Percentiles rank a stretch among this genome's conserved stretches.
Conservation (phyloP, 306 rosid genomes). For the Cucumis sativus region DNA sequence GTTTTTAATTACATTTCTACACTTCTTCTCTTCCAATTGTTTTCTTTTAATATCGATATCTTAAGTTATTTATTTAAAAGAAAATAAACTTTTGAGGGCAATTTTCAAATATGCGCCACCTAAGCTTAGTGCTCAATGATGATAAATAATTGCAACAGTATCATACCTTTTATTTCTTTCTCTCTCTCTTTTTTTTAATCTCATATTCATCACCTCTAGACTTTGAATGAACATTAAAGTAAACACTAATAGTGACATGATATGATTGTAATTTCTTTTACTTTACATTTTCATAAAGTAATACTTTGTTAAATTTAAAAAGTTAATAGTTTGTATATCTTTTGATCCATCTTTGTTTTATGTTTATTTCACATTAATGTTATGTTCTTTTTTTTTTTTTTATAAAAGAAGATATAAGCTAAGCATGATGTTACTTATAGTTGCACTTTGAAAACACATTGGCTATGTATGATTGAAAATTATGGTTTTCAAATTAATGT, state of each 20-base stretch:
- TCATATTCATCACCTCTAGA: background rate
- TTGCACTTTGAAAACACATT: too few relatives aligned
- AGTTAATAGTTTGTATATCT: too few relatives aligned
- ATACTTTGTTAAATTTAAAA: too few relatives aligned
- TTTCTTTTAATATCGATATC: background rate
- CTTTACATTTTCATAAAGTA: background rate
- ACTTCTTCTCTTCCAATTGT: background rate
- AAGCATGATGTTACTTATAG: too few relatives aligned
- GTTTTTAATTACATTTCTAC: background rate
- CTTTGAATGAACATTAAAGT: background rate
- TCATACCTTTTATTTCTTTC: too few relatives aligned
- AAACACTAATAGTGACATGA: background rate
- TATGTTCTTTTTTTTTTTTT: background rate
- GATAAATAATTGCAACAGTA: background rate
- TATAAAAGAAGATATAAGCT: background rate
- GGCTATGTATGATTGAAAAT: too few relatives aligned
- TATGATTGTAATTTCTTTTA: background rate
- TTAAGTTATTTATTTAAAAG: background rate
- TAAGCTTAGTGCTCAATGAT: background rate
- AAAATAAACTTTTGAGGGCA: background rate
- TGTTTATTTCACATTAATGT: background rate
- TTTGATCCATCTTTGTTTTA: background rate
- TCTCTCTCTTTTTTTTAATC: background rate
- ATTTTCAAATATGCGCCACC: background rate
- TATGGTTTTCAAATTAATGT: too few relatives aligned